Evolutionary conservation across 2,329 filamentous ascomycete genomes (phyloP), one percentile per base, ranked within the genome.

Genomic region (Clonostachys byssicola): DNA sequence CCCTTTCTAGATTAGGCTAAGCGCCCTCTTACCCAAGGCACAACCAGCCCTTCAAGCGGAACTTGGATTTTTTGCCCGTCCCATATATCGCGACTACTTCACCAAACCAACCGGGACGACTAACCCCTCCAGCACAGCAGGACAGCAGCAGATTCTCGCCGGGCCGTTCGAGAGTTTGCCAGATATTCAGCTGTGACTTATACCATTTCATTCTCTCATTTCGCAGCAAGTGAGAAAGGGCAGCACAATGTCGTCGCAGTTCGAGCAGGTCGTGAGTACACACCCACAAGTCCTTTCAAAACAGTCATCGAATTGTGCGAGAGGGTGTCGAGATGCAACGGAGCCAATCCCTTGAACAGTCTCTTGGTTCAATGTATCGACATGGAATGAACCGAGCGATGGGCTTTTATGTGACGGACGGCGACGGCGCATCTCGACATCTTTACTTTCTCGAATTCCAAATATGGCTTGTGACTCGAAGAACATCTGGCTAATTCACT

Each of bases 211-310:
- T 52, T 56, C 54, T 56, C 53, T 40, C 42, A 41, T 47, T 34
- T 30, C 36, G 16, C 39, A 36, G 30, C 45, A 58, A 58, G 56
- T 62, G 61, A 58, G 67, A 65, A 70, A 47, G 23, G 23, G 63
- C 58, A 56, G 61, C 60, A 80, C 75, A 68, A 85, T 85, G 81
- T 85, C 81, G 70, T 80, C 77, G 23, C 23, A 30, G 66, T 85
- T 86, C 74, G 83, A 86, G 77, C 69, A 74, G 72, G 81, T 84
- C 77, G 83, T 86, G 75, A 85, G 82, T 85, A 64, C 47, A 44
- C 46, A 43, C 49, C 53, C 48, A 44, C 45, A 50, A 30, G 23
- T 30, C 23, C 23, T 30, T 30, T 30, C 23, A 30, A 30, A 30
- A 30, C 23, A 30, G 23, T 30, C 23, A 30, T 30, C 23, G 23